Evolutionary conservation across 2,329 filamentous ascomycete species (phyloP), one percentile per base, ranked within the genome.

Genomic region (Alternaria ethzedia): DNA sequence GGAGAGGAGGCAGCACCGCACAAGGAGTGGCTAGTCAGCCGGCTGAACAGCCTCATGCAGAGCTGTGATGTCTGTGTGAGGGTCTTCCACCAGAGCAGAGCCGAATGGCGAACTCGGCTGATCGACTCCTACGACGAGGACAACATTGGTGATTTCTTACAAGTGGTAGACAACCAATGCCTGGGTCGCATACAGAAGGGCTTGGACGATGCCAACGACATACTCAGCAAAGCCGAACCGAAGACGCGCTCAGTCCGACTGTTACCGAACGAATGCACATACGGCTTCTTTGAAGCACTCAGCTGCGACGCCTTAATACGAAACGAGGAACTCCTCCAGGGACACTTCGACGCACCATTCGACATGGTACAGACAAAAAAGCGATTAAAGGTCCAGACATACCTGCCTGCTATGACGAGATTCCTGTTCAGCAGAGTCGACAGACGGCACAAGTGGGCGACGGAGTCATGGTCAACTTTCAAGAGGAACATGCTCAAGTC

Each of bases 201-300:
- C 4, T 71, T 86, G 49, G 77, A 82, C 49, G 73, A 75, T 47
- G 82, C 83, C 21, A 78, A 77, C 9, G 68, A 75, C 54, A 75
- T 81, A 55, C 75, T 85, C 41, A 69, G 76, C 62, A 79, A 79
- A 12, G 77, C 85, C 8, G 83, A 87, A 3, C 82, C 84, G 4
- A 81, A 85, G 46, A 74, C 85, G 61, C 84, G 88, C 43, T 83
- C 81, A 21, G 82, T 88, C 36, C 78, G 79, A 56, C 79, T 83
- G 25, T 77, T 89, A 25, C 84, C 87, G 26, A 82, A 86, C 2
- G 83, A 87, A 26, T 88, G 92, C 7, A 87, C 96, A 54, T 87
- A 96, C 62, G 90, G 93, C 11, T 87, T 98, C 28, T 97, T 96
- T 72, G 95, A 98, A 78, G 90, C 91, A 0, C 83, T 98, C 55